Conservation (phyloP, 768 basidiomycete species). For the Cystobasidium ongulense region DNA sequence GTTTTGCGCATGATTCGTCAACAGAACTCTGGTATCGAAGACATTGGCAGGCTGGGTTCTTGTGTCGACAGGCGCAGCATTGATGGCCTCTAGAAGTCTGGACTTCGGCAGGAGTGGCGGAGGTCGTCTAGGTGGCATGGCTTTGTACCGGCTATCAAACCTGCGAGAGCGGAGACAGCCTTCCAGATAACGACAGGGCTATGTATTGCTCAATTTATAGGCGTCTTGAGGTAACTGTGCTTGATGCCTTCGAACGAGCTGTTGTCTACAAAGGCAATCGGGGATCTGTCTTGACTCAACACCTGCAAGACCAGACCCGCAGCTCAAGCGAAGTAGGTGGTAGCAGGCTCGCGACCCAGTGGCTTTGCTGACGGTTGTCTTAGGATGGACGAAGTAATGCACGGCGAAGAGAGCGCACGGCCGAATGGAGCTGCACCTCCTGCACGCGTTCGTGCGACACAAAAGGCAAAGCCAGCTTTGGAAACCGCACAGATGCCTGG, state of each 20-base stretch:
- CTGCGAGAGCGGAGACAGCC: too few relatives aligned
- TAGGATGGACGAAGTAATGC: not conserved
- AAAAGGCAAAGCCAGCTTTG: constrained; percentile 6
- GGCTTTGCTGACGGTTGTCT: too few relatives aligned
- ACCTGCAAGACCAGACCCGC: too few relatives aligned
- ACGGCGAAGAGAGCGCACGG: not conserved
- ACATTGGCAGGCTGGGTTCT: not conserved
- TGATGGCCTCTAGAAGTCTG: not conserved
- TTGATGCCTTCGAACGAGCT: too few relatives aligned
- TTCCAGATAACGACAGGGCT: too few relatives aligned
- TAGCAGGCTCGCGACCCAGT: too few relatives aligned
- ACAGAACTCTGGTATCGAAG: not conserved
- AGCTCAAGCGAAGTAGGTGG: too few relatives aligned
- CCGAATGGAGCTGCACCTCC: not conserved
- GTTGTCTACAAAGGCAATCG: too few relatives aligned
- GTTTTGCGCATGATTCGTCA: not conserved
- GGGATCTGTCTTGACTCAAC: too few relatives aligned
- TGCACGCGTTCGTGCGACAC: not conserved
- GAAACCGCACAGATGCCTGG: constrained; percentile 34
- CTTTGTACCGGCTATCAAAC: too few relatives aligned
- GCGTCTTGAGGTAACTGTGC: too few relatives aligned
- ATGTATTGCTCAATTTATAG: too few relatives aligned
- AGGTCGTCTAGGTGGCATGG: not conserved
- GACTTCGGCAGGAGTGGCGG: not conserved
- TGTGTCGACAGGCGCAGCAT: not conserved